phyloP scores from a whole-genome alignment of 371 early-diverging fungal genomes.

The Fennellomyces sp. region DNA sequence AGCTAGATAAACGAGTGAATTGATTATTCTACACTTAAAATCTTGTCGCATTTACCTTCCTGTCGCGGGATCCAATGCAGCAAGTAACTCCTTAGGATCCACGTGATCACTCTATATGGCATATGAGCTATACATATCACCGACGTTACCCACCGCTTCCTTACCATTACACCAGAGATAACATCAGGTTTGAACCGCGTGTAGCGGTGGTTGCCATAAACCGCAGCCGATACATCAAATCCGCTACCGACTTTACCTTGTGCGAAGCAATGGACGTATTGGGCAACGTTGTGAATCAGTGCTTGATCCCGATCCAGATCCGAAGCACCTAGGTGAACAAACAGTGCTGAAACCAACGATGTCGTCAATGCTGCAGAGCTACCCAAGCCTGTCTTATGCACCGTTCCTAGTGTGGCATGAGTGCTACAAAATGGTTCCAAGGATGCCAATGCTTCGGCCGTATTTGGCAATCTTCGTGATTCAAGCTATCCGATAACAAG shows the following conservation, averaged over 20 bases:
- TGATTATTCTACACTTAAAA: no score
- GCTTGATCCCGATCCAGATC: conserved; percentile 28
- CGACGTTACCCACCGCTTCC: conserved; percentile 51
- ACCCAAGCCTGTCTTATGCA: conserved; percentile 95
- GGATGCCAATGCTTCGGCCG: conserved; percentile 56
- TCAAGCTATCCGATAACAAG: conserved; percentile 33
- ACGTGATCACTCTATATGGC: conserved; percentile 28
- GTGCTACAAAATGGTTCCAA: conserved; percentile 76
- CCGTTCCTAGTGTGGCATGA: conserved; percentile 69
- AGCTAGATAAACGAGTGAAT: conserved; percentile 42
- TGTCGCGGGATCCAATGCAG: conserved; percentile 28
- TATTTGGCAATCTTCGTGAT: conserved; percentile 49
- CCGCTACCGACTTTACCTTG: conserved; percentile 98
- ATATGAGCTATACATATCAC: background rate
- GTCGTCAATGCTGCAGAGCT: conserved; percentile 94
- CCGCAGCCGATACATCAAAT: conserved; percentile 94
- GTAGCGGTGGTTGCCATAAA: conserved; percentile 89
- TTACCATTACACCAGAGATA: conserved; percentile 66
- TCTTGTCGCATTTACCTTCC: conserved; percentile 31
- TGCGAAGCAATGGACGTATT: conserved; percentile 92
- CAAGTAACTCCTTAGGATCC: conserved; percentile 20
- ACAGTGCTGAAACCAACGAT: conserved; percentile 81
- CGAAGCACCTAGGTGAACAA: conserved; percentile 65
- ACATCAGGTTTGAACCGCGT: conserved; percentile 80
- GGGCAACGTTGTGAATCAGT: conserved; percentile 85